Evolutionary conservation across 208 protist genomes (phyloP).

Genomic region (Vickermania spadyakhi): DNA sequence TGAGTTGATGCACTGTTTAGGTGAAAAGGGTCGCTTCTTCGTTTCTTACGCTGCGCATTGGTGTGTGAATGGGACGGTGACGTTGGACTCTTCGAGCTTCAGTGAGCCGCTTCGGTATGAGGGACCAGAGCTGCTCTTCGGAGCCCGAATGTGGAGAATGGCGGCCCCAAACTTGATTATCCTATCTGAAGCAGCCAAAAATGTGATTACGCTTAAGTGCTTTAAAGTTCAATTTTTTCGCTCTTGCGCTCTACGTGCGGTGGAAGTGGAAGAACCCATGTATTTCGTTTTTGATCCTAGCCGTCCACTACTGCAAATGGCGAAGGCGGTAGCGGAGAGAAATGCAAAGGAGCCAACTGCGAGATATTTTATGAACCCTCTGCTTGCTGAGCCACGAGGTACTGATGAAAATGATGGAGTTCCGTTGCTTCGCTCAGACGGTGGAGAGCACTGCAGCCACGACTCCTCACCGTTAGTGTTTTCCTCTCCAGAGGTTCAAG

Average conservation of each 20-base stretch:
- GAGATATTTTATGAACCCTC: too few species aligned
- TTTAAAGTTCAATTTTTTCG: not conserved
- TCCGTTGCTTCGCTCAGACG: not conserved
- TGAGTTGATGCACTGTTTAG: conserved; percentile 33
- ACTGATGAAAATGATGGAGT: not conserved
- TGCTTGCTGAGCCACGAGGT: not conserved
- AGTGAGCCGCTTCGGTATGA: conserved; percentile 31
- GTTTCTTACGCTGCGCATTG: conserved; percentile 71
- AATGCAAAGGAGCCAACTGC: not conserved
- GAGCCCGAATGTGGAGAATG: conserved; percentile 63
- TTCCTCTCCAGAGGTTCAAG: too few species aligned
- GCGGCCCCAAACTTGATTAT: conserved; percentile 56
- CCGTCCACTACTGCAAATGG: not conserved
- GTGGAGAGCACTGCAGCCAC: not conserved
- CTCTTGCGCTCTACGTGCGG: not conserved
- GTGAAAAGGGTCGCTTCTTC: conserved; percentile 9
- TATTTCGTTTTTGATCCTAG: not conserved
- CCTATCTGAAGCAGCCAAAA: conserved; percentile 12
- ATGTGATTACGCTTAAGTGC: not conserved
- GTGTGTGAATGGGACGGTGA: conserved; percentile 59
- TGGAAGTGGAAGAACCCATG: not conserved
- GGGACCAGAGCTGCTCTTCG: conserved; percentile 54
- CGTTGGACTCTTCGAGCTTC: conserved; percentile 17
- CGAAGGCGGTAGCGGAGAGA: not conserved
- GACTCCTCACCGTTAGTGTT: too few species aligned